Evolutionary conservation across 2,329 filamentous ascomycete genomes (phyloP), one percentile per base, ranked within the genome.

Genomic region (Diaporthe ampelina): DNA sequence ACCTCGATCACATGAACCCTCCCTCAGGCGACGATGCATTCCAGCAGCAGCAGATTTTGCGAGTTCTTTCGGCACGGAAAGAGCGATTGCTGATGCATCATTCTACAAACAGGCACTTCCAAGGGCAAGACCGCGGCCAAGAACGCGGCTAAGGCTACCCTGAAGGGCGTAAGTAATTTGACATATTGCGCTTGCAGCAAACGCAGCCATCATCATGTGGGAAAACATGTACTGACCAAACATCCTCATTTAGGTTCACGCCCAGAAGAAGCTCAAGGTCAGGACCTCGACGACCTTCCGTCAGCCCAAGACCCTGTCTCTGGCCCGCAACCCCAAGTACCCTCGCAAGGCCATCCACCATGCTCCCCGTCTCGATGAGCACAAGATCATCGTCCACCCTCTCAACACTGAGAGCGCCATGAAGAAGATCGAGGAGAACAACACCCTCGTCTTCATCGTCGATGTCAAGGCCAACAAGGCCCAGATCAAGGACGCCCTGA

Each of bases 341-440:
- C 95, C 94, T 80, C 95, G 96, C 90, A 97, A 97, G 91, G 95
- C 95, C 80, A 92, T 99, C 85, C 93, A 94, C 82, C 93, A 96
- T 86, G 91, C 91, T 85, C 93, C 95, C 81, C 94, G 95, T 82
- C 94, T 99, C 83, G 97, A 99, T 89, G 94, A 96, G 89, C 94
- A 95, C 92, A 98, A 97, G 93, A 91, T 98, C 86, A 94, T 99
- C 86, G 90, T 98, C 84, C 95, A 98, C 92, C 97, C 97, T 80
- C 92, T 99, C 85, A 99, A 99, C 93, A 99, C 97, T 76, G 97
- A 99, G 94, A 97, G 94, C 84, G 97, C 97, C 84, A 98, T 99
- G 96, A 99, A 99, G 95, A 84, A 98, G 94, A 98, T 99, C 82
- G 97, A 99, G 91, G 97, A 99, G 94, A 95, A 99, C 93, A 99